Conservation (phyloP, 75 land plant genomes). For the Selaginella moellendorffii region DNA sequence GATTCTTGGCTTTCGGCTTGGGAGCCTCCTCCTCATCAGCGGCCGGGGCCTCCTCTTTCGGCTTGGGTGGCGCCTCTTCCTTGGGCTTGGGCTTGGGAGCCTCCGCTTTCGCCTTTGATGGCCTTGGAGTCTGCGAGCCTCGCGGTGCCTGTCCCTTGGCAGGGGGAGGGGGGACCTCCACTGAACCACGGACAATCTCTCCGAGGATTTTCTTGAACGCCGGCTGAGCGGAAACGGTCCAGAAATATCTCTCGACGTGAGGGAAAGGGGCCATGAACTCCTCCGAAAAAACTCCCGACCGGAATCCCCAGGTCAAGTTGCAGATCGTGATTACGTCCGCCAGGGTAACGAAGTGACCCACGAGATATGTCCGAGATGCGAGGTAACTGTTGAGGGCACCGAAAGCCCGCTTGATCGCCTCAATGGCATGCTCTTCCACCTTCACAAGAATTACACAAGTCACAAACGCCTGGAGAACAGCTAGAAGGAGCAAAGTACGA, state of each 20-base stretch:
- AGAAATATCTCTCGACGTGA: constrained; percentile 86
- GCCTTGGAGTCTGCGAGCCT: constrained; percentile 19
- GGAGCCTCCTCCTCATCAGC: constrained; percentile 73
- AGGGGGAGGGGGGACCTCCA: constrained; percentile 44
- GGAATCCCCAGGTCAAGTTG: constrained; percentile 39
- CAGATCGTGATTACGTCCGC: constrained; percentile 75
- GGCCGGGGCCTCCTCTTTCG: constrained; percentile 9
- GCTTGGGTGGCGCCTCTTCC: constrained; percentile 23
- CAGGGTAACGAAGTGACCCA: constrained; percentile 65
- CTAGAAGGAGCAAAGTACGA: constrained; percentile 14
- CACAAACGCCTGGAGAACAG: neutral
- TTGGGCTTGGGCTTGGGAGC: constrained; percentile 51
- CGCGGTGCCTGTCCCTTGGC: constrained; percentile 15
- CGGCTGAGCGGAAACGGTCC: constrained; percentile 87
- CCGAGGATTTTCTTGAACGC: constrained; percentile 59
- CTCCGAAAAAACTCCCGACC: constrained; percentile 30
- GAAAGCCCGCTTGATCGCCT: constrained; percentile 44
- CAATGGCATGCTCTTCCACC: constrained; percentile 44
- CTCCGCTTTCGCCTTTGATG: constrained; percentile 16
- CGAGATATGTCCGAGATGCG: constrained; percentile 55
- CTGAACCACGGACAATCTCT: constrained; percentile 47
- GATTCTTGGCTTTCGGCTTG: constrained; percentile 78
- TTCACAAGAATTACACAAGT: constrained; percentile 9
- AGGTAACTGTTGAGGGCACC: constrained; percentile 47
- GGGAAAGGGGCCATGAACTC: constrained; percentile 66